These are phyloP conservation scores for Didymella pomorum DNA, from an alignment of 2,329 filamentous ascomycete genomes.

Conservation along the genomic window DNA sequence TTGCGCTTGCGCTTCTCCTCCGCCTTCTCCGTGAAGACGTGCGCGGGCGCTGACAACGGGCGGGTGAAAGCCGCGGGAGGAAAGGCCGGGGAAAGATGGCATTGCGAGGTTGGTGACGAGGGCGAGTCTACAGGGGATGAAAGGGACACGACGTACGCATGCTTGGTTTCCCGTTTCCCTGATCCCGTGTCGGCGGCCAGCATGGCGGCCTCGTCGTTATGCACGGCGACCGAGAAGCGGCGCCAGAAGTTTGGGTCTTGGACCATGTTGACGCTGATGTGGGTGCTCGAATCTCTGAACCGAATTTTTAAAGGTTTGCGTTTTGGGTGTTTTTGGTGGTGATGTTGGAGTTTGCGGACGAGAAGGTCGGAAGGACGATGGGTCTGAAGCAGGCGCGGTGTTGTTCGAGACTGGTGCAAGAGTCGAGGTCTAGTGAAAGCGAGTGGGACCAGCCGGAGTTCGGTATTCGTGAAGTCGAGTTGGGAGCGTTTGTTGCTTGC, in stretches of 20 bases:
- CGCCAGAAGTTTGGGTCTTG: conserved; percentile 68
- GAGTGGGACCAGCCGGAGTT: conserved; percentile 17
- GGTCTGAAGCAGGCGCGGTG: neutral
- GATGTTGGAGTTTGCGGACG: neutral
- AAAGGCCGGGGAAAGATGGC: conserved; percentile 21
- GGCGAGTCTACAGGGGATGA: conserved; percentile 23
- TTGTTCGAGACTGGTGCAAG: neutral
- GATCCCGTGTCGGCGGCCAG: conserved; percentile 23
- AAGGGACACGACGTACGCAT: conserved; percentile 49
- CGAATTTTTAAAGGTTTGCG: neutral
- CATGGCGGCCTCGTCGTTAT: conserved; percentile 60
- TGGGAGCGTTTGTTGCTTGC: conserved; percentile 3
- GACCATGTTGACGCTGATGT: conserved; percentile 54
- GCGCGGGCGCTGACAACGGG: conserved; percentile 9
- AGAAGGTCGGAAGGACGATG: neutral
- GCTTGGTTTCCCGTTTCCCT: conserved; percentile 39
- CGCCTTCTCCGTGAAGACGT: neutral
- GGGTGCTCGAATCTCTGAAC: neutral
- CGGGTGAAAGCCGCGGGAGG: conserved; percentile 17
- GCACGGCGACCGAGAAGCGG: conserved; percentile 66
- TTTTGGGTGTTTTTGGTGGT: neutral
- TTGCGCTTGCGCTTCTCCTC: neutral
- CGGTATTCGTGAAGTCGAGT: conserved; percentile 9
- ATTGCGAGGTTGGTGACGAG: conserved; percentile 33
- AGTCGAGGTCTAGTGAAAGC: conserved; percentile 12